phyloP scores from a whole-genome alignment of 495 filamentous ascomycete genomes.

The Schizothecium vesticola region DNA sequence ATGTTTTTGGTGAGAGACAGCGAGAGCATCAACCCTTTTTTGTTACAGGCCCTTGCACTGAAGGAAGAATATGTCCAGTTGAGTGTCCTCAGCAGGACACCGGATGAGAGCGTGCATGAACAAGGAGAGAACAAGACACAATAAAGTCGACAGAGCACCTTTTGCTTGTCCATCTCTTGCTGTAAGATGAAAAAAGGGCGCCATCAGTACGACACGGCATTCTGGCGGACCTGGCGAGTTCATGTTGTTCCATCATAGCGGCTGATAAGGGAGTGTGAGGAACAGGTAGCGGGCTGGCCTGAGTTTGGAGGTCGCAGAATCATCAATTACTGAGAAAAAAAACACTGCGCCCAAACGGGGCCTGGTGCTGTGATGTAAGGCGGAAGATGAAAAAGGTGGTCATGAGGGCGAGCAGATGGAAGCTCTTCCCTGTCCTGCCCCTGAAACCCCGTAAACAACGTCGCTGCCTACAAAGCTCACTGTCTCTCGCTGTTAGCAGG shows the following conservation, averaged over 20 bases:
- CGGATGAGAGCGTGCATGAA: not conserved
- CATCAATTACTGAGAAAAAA: not conserved
- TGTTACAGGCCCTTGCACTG: not conserved
- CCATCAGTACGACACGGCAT: not conserved
- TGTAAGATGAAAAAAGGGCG: not conserved
- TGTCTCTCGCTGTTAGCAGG: not conserved
- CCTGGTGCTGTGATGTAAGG: not conserved
- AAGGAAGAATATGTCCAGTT: not conserved
- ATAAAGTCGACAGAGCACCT: not conserved
- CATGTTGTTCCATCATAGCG: not conserved
- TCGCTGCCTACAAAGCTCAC: not conserved
- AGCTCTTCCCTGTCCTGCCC: not conserved
- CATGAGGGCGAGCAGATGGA: not conserved
- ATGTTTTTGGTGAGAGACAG: not conserved
- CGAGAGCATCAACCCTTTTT: not conserved
- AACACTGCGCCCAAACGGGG: not conserved
- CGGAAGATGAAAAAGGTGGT: not conserved
- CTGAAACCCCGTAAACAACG: constrained; percentile 1
- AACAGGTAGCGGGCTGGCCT: not conserved
- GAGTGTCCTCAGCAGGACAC: not conserved
- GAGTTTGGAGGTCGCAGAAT: not conserved
- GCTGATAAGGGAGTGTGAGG: not conserved
- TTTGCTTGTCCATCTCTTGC: not conserved
- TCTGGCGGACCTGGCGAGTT: not conserved
- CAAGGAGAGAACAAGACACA: not conserved